These are phyloP conservation scores for Populus hybrid DNA, from an alignment of 441 rosid genomes.

Conservation along the genomic window DNA sequence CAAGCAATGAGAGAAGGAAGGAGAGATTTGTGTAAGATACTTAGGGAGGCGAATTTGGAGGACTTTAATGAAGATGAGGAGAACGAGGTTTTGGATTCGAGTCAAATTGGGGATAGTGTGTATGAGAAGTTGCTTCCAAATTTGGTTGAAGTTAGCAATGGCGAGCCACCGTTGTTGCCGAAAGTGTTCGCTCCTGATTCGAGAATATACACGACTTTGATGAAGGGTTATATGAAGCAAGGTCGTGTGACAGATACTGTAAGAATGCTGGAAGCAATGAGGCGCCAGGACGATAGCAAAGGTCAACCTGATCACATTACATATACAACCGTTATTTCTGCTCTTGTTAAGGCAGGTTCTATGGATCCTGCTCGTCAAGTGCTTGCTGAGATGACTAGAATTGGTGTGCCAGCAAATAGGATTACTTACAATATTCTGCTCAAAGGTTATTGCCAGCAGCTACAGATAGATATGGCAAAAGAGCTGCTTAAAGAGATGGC, in stretches of 20 bases:
- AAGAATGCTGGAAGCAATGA: conserved; percentile 88
- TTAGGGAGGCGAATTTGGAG: too few species aligned
- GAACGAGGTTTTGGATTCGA: too few species aligned
- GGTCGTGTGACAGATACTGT: conserved; percentile 29
- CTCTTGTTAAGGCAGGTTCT: conserved; percentile 50
- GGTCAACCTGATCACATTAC: conserved; percentile 89
- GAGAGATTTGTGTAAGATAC: too few species aligned
- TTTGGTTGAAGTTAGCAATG: too few species aligned
- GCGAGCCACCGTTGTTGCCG: too few species aligned
- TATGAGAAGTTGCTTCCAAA: too few species aligned
- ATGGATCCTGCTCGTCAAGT: conserved; percentile 87
- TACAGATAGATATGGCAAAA: conserved; percentile 47
- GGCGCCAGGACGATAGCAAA: conserved; percentile 51
- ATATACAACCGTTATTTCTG: conserved; percentile 87
- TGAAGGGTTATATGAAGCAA: conserved; percentile 94
- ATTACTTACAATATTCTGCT: conserved; percentile 45
- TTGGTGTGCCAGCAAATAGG: conserved; percentile 77
- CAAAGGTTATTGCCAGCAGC: conserved; percentile 82
- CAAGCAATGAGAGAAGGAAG: too few species aligned
- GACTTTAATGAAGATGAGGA: too few species aligned
- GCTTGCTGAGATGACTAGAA: conserved; percentile 75
- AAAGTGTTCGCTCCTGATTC: conserved; percentile 7
- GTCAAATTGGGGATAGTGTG: too few species aligned
- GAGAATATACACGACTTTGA: conserved; percentile 77
- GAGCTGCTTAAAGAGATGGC: conserved; percentile 73